phyloP scores from a whole-genome alignment of 2,329 filamentous ascomycete species.

The Sordariomycetes sp. region DNA sequence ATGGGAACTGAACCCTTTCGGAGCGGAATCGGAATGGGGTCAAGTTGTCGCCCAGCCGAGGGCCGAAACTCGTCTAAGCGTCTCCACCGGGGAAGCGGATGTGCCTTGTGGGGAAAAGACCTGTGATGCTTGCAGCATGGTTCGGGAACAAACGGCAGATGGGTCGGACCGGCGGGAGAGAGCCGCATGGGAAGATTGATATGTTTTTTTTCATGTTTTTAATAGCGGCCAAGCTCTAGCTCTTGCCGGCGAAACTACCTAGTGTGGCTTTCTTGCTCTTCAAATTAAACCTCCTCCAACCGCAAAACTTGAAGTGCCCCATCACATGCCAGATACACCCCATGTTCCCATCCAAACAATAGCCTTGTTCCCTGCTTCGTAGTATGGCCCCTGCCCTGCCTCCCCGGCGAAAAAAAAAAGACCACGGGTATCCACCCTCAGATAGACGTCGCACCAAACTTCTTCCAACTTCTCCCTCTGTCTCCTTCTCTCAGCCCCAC shows the following conservation, averaged over 20 bases:
- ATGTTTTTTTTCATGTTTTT: background rate
- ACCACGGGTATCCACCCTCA: background rate
- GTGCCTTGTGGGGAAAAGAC: too few relatives aligned
- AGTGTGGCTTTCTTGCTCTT: background rate
- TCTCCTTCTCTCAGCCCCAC: background rate
- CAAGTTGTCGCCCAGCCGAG: too few relatives aligned
- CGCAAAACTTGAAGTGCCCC: background rate
- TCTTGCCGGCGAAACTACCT: background rate
- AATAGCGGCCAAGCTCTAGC: background rate
- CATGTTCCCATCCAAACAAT: background rate
- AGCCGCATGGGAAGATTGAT: background rate
- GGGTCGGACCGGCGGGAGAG: background rate
- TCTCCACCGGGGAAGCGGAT: too few relatives aligned
- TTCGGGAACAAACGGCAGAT: background rate
- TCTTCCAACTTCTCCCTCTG: background rate
- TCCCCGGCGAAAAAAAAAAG: background rate
- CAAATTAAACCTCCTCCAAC: background rate
- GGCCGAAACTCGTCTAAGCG: too few relatives aligned
- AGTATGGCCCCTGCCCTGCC: background rate
- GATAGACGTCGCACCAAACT: background rate
- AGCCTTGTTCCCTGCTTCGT: background rate
- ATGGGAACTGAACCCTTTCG: background rate
- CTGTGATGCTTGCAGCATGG: too few relatives aligned
- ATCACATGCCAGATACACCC: background rate
- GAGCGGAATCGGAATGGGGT: background rate